Percentiles rank a stretch among this genome's conserved stretches.
These are phyloP conservation scores for Rheum nobile DNA, from an alignment of 148 eudicot genomes.

Conservation along the genomic window DNA sequence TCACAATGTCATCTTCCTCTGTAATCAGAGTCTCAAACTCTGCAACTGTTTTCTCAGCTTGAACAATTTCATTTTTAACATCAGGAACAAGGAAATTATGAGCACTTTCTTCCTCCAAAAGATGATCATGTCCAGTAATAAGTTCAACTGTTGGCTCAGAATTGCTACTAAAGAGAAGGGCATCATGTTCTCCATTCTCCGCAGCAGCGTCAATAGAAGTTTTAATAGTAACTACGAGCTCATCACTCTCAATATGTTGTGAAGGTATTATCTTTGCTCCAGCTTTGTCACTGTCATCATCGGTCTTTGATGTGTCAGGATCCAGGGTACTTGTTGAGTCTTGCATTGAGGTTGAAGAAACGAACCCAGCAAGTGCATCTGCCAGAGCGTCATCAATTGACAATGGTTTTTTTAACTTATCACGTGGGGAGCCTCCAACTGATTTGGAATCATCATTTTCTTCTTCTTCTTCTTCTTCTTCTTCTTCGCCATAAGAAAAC, in stretches of 20 bases:
- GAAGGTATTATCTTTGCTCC: constrained; percentile 9
- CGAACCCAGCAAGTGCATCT: constrained; percentile 70
- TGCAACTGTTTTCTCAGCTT: constrained; percentile 4
- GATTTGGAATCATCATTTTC: constrained; percentile 27
- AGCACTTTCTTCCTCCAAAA: constrained; percentile 11
- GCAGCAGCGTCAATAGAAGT: constrained; percentile 12
- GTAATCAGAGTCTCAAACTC: constrained; percentile 9
- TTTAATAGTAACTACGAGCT: constrained; percentile 7
- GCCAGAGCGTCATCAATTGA: constrained; percentile 84
- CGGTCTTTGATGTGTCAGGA: constrained; percentile 18
- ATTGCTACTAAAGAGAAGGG: not conserved
- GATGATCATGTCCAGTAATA: constrained; percentile 13
- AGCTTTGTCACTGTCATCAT: constrained; percentile 12
- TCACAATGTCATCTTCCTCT: constrained; percentile 18
- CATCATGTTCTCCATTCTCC: constrained; percentile 5
- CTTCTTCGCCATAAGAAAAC: constrained; percentile 44
- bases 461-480: constrained; percentile 48
- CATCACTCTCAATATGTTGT: constrained; percentile 9
- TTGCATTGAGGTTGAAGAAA: constrained; percentile 24
- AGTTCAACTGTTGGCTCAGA: constrained; percentile 15
- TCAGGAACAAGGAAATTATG: not conserved
- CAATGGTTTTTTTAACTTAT: constrained; percentile 31
- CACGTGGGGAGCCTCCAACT: constrained; percentile 21
- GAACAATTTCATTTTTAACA: constrained; percentile 10
- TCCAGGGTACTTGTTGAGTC: constrained; percentile 15